Percentiles rank a stretch among this genome's conserved stretches.
These are phyloP conservation scores for Gentiana dahurica DNA, from an alignment of 257 asterid genomes.

Conservation along the genomic window DNA sequence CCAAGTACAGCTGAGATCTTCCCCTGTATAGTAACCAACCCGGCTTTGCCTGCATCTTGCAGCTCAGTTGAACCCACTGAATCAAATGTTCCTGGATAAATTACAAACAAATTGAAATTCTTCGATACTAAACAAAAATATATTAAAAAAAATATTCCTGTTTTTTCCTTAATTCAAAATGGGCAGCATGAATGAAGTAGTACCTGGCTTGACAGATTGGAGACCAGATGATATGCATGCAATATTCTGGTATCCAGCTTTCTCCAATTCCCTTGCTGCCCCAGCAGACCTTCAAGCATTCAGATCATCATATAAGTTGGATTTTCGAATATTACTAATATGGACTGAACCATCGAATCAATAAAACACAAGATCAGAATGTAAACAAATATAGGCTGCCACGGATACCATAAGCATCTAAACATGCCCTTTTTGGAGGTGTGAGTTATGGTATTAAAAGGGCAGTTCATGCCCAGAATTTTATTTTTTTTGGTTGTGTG, in stretches of 20 bases:
- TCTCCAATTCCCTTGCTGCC: constrained; percentile 65
- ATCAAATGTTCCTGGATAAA: constrained; percentile 59
- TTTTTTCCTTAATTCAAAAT: no score
- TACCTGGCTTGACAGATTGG: constrained; percentile 73
- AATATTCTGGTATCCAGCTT: constrained; percentile 57
- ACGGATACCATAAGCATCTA: no score
- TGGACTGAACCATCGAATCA: no score
- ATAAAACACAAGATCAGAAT: no score
- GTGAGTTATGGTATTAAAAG: no score
- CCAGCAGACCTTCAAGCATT: constrained; percentile 54
- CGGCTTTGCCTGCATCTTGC: constrained; percentile 95
- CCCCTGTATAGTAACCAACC: constrained; percentile 74
- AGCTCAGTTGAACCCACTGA: constrained; percentile 79
- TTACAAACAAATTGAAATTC: not conserved
- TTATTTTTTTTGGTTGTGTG: no score
- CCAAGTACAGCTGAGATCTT: constrained; percentile 86
- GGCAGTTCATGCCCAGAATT: no score
- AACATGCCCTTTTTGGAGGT: no score
- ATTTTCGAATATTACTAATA: no score
- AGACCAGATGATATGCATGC: constrained; percentile 92
- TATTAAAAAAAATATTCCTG: no score
- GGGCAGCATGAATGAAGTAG: not conserved
- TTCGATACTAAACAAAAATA: not conserved
- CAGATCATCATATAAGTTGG: no score
- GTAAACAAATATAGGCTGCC: no score